Base-by-base conservation (phyloP, 495 filamentous ascomycete genomes). In the Aspergillus avenaceus region DNA sequence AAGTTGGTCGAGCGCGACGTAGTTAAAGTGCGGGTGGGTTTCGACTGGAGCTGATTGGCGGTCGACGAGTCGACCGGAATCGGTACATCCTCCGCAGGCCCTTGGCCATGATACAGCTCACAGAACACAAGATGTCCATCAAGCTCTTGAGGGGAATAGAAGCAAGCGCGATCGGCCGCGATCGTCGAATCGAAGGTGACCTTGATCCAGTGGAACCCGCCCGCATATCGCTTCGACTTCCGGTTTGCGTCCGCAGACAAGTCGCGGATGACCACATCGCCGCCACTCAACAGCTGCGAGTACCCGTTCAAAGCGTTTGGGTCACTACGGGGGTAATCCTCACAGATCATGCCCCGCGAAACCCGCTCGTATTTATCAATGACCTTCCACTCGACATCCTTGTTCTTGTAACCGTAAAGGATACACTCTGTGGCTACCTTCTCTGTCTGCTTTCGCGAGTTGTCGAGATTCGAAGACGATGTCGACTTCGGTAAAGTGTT, bases 151-250 rank as follows among this genome's bases (percentile, higher is more conserved):
- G 91, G 91, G 27, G 86, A 90, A 53, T 78, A 77, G 54, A 83
- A 86, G 45, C 84, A 72, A 19, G 90, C 91, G 28, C 81, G 76
- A 41, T 91, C 87, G 16, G 90, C 91, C 4, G 90, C 84, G 50
- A 85, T 79, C 26, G 81, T 76, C 5, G 86, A 90, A 67, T 95
- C 88, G 55, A 92, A 96, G 1, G 91, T 96, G 44, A 96, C 77
- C 60, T 95, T 96, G 56, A 96, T 88, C 91, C 91, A 96, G 69
- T 91, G 82, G 51, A 84, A 79, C 13, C 91, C 91, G 46, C 88
- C 84, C 18, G 83, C 83, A 53, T 86, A 87, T 41, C 73, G 77
- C 66, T 86, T 88, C 50, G 88, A 85, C 62, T 89, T 87, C 47
- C 73, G 75, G 53, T 87, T 83, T 55, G 92, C 88, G 27, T 81